These are phyloP conservation scores for Rhododendron williamsianum DNA, from an alignment of 148 eudicot species.

Conservation along the genomic window DNA sequence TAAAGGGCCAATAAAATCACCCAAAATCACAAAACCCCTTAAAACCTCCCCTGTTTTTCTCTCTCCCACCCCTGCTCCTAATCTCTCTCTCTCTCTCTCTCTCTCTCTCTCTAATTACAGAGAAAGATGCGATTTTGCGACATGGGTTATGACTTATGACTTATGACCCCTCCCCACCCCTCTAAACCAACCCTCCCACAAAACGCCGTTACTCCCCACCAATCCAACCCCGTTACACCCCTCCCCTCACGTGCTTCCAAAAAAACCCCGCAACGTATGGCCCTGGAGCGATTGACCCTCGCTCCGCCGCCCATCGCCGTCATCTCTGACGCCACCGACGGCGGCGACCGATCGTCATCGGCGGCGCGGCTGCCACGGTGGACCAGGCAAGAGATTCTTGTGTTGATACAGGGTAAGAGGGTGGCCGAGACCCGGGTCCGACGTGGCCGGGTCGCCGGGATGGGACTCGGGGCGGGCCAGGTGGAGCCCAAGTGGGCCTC, in stretches of 20 bases:
- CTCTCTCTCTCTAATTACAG: not conserved
- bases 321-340: conserved; percentile 22
- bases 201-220: conserved; percentile 24
- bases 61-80: not conserved
- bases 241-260: conserved; percentile 22
- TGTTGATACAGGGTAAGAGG: conserved; percentile 72
- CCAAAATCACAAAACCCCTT: not conserved
- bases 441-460: conserved; percentile 38
- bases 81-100: not conserved
- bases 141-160: not conserved
- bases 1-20: not conserved
- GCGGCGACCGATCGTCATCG: conserved; percentile 18
- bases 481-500: conserved; percentile 86
- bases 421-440: conserved; percentile 77
- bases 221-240: conserved; percentile 8
- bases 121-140: not conserved
- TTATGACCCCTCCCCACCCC: not conserved
- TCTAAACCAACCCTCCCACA: not conserved
- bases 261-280: conserved; percentile 11
- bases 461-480: conserved; percentile 26
- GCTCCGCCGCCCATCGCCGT: conserved; percentile 16
- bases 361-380: conserved; percentile 68
- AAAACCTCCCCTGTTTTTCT: not conserved
- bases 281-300: conserved; percentile 25
- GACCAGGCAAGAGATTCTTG: conserved; percentile 85